phyloP scores from a whole-genome alignment of 495 filamentous ascomycete genomes.

The Xylaria intraflava region DNA sequence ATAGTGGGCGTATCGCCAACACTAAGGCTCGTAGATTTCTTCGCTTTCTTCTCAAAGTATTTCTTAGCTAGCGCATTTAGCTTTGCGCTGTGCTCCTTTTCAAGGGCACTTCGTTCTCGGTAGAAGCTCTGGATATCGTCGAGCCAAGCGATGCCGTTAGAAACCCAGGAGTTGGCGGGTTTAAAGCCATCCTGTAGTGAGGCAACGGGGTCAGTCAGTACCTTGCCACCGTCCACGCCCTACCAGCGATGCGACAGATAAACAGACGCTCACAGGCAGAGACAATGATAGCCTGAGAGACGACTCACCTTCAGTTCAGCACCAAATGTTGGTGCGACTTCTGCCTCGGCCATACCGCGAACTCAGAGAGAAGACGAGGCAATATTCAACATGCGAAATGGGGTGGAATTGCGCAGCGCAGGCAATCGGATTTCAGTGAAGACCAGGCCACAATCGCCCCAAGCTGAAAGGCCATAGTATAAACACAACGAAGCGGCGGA shows the following conservation, averaged over 20 bases:
- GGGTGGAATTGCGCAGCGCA: slow-evolving; percentile 2
- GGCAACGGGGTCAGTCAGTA: slow-evolving; percentile 15
- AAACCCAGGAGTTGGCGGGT: slow-evolving; percentile 85
- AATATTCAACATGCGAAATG: slow-evolving; percentile 16
- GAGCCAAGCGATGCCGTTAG: slow-evolving; percentile 83
- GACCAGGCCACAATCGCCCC: slow-evolving; percentile 8
- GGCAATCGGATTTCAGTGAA: slow-evolving; percentile 5
- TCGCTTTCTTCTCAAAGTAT: slow-evolving; percentile 93
- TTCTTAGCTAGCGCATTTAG: slow-evolving; percentile 83
- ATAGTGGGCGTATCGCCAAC: slow-evolving; percentile 89
- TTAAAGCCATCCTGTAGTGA: slow-evolving; percentile 80
- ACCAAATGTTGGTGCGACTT: slow-evolving; percentile 74
- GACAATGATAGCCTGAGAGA: background rate
- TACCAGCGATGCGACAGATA: background rate
- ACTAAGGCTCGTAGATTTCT: slow-evolving; percentile 79
- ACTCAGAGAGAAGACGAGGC: background rate
- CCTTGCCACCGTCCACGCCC: background rate
- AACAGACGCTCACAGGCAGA: background rate
- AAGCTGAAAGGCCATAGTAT: slow-evolving; percentile 24
- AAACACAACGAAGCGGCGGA: background rate
- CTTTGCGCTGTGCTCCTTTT: slow-evolving; percentile 92
- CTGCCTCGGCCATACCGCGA: slow-evolving; percentile 62
- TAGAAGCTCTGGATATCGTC: slow-evolving; percentile 98
- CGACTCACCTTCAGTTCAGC: slow-evolving; percentile 75
- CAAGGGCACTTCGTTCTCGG: slow-evolving; percentile 83